A percentile compares a stretch with the other conserved stretches of the same genome.
Conservation (phyloP, 1,284 basidiomycete species). For the Heterobasidion annosum region DNA sequence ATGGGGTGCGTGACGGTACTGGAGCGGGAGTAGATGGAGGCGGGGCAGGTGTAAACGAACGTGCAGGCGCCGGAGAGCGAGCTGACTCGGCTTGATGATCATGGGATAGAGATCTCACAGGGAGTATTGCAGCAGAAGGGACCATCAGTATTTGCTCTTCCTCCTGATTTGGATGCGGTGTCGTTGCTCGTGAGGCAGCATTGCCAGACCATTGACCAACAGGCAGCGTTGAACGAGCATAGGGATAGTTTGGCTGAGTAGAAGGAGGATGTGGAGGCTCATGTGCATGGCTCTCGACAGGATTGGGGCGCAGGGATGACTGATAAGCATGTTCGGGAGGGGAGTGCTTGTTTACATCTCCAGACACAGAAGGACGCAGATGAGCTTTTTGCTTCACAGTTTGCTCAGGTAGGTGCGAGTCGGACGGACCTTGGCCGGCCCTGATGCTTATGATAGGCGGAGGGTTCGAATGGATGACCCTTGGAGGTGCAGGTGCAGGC, state of each 20-base stretch:
- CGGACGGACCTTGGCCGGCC: slow-evolving; percentile 12
- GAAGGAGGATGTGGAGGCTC: neutral
- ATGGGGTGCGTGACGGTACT: neutral
- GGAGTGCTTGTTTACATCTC: neutral
- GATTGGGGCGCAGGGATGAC: neutral
- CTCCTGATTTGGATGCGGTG: neutral
- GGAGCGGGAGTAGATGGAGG: neutral
- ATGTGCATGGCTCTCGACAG: neutral
- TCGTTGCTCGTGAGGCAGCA: neutral
- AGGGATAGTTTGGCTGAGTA: neutral
- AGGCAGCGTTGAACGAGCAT: neutral
- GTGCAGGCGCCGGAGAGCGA: neutral
- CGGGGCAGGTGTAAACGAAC: neutral
- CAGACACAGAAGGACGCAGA: neutral
- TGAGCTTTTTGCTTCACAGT: neutral
- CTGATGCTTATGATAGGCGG: slow-evolving; percentile 9
- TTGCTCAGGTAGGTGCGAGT: slow-evolving; percentile 1
- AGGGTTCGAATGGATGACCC: neutral
- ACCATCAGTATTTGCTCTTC: neutral
- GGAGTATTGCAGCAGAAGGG: slow-evolving; percentile 8
- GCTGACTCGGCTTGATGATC: neutral
- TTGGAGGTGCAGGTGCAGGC: slow-evolving; percentile 1
- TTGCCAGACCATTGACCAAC: neutral
- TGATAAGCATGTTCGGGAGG: neutral
- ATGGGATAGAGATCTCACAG: neutral